Conservation (phyloP, 768 basidiomycete species). For the Glaciozyma martinii region DNA sequence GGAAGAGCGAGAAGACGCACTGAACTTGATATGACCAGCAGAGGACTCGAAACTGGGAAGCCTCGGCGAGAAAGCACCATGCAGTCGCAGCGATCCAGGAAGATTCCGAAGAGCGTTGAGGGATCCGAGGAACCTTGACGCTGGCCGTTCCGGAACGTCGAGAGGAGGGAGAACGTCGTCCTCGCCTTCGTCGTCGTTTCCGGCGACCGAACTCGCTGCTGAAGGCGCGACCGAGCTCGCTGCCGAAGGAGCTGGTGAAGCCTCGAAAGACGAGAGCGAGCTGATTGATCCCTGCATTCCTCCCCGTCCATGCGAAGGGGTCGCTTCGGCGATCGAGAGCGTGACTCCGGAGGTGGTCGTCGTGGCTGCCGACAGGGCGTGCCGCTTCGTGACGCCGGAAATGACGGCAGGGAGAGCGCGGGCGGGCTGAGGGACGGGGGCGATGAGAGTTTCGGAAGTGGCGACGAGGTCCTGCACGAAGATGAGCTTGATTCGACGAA, state of each 20-base stretch:
- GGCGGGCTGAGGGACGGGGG: neutral
- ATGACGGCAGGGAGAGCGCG: constrained; percentile 19
- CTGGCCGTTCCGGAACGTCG: too few relatives aligned
- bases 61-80: too few relatives aligned
- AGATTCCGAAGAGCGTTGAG: constrained; percentile 1
- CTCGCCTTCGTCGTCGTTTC: neutral
- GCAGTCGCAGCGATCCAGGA: neutral
- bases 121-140: too few relatives aligned
- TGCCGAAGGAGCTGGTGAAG: neutral
- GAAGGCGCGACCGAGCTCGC: neutral
- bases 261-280: constrained; percentile 4
- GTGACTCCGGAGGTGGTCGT: neutral
- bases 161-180: neutral
- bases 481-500: neutral
- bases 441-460: constrained; percentile 1
- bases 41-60: too few relatives aligned
- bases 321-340: neutral
- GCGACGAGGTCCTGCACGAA: constrained; percentile 10
- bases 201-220: neutral
- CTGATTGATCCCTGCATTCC: constrained; percentile 5
- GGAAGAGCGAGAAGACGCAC: neutral
- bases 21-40: constrained; percentile 26
- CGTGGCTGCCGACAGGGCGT: constrained; percentile 4
- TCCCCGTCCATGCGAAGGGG: neutral
- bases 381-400: neutral